Base-by-base conservation (phyloP, 2,329 filamentous ascomycete genomes). In the Diaporthe capsici region DNA sequence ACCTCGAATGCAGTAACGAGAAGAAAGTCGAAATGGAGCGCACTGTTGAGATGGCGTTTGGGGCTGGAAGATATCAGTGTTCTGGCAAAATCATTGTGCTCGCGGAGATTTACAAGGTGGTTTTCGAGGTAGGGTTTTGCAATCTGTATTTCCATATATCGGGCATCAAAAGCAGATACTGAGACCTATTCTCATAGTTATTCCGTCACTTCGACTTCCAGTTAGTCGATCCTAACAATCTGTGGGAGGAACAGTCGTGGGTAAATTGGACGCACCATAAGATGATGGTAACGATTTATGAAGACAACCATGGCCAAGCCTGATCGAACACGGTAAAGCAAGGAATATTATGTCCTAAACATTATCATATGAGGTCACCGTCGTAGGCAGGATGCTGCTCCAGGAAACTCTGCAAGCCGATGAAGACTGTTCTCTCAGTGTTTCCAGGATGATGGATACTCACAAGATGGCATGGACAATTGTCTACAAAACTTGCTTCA, bases 241-340 rank as follows among this genome's bases (percentile, higher is more conserved):
- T 44, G 28, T 67, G 61, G 61, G 61, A 49, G 28, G 61, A 67
- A 22, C 42, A n/a, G 28, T 67, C 61, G 34, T 67, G 44, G 61
- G 44, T 8, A 2, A 67, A 49, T 34, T 67, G 61, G 61, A 47
- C 20, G 31, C 44, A 67, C 10, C 42, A 34, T 9, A 51, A 37
- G 20, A 67, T 49, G 61, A 67, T 67, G 44, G 25, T 37, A 2
- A 34, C 28, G 31, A 67, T 51, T 31, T 51, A 28, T 49, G 61
- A 67, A n/a, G 12, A 67, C 20, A 51, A 13, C 0, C 2, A 15
- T 15, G 39, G 15, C 0, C 3, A 51, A 37, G 51, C 0, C 6
- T 67, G 61, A 28, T 22, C 3, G 8, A n/a, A 17, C 2, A 17
- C 31, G 34, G 13, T 9, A 15, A 34, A 20, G 9, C 13, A 10